A percentile compares a stretch with the other conserved stretches of the same genome.
Evolutionary conservation across 768 basidiomycete species (phyloP).

Genomic region (Boletellus emodensis): DNA sequence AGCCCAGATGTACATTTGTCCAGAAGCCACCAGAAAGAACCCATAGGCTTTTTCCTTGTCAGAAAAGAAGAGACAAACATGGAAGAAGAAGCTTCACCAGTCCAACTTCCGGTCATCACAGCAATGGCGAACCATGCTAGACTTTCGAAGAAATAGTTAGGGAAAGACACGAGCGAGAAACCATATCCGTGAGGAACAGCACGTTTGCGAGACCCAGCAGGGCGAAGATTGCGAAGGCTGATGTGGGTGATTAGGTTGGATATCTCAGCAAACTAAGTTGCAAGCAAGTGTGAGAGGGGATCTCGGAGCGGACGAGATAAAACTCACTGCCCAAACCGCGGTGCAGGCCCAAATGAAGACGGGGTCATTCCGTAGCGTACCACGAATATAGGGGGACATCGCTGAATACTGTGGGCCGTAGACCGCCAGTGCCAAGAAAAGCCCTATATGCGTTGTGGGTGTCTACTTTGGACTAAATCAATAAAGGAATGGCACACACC

Average conservation of each 20-base stretch:
- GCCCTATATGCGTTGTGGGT: conserved; percentile 36
- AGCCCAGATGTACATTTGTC: conserved; percentile 84
- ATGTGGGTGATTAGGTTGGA: conserved; percentile 85
- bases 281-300: not conserved
- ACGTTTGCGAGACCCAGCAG: conserved; percentile 70
- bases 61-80: not conserved
- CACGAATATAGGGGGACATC: conserved; percentile 55
- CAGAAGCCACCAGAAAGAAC: conserved; percentile 60
- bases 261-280: conserved; percentile 67
- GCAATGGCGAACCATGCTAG: conserved; percentile 70
- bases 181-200: conserved; percentile 93
- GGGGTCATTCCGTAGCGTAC: conserved; percentile 60
- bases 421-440: conserved; percentile 73
- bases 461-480: not conserved
- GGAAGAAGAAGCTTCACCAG: conserved; percentile 46
- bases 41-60: conserved; percentile 43
- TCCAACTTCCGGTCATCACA: conserved; percentile 73
- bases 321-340: conserved; percentile 72
- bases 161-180: conserved; percentile 80
- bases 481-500: conserved; percentile 34
- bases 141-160: conserved; percentile 93
- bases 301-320: not conserved
- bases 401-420: conserved; percentile 80
- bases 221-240: conserved; percentile 79
- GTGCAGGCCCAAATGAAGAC: conserved; percentile 64